Percentiles rank a stretch among this genome's conserved stretches.
Evolutionary conservation across 78 protist species (phyloP).

Genomic region (Planoprotostelium fungivorum): DNA sequence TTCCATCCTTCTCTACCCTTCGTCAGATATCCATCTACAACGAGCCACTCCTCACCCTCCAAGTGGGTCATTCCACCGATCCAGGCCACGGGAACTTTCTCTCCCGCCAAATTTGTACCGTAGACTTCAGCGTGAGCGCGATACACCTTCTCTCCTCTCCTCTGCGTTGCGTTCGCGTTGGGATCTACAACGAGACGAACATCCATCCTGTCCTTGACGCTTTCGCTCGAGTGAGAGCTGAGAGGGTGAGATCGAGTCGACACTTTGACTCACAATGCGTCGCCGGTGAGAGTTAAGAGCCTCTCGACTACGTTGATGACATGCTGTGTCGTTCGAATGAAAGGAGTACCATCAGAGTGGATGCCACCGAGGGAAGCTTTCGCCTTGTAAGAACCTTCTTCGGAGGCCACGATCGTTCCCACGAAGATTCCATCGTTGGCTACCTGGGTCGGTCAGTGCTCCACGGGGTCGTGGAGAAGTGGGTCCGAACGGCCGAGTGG

Average conservation of each 20-base stretch:
- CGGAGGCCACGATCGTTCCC: constrained; percentile 18
- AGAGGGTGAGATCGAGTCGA: constrained; percentile 14
- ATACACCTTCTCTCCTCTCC: neutral
- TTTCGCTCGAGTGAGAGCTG: neutral
- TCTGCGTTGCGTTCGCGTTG: constrained; percentile 4
- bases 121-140: constrained; percentile 56
- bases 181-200: neutral
- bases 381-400: constrained; percentile 35
- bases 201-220: constrained; percentile 1
- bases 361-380: constrained; percentile 13
- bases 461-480: too few species aligned
- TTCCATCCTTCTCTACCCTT: neutral
- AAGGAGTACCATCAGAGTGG: constrained; percentile 3
- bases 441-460: too few species aligned
- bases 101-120: constrained; percentile 24
- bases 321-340: constrained; percentile 58
- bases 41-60: neutral
- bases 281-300: constrained; percentile 28
- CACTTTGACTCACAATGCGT: constrained; percentile 15
- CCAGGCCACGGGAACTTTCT: constrained; percentile 45
- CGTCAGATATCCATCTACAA: neutral
- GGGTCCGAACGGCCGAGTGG: too few species aligned
- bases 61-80: constrained; percentile 15
- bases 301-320: constrained; percentile 38
- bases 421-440: constrained; percentile 55